Evolutionary conservation across 1,284 basidiomycete species (phyloP), one percentile per base, ranked within the genome.

Genomic region (Ustilago esculenta): DNA sequence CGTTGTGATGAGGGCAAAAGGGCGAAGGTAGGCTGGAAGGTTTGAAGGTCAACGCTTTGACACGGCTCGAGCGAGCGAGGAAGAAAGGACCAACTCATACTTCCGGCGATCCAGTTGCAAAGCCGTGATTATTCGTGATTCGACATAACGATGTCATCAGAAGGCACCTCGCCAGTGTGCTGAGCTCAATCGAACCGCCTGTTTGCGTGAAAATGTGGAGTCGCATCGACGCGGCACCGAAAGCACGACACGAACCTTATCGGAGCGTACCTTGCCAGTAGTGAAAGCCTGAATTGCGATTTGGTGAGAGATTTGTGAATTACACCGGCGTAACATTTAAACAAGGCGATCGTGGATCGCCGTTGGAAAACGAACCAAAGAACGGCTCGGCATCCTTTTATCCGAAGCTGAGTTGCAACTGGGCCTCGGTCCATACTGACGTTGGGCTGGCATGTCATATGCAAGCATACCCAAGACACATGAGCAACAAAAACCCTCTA

Each of bases 31-130:
- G 18, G 27, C 3, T 12, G 20, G 29, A 32, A 29, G 27, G 27
- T 29, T 29, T 6, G 27, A 12, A 29, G 12, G 27, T 6, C 12
- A 6, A 29, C 20, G 37, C 37, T 23, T 40, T 23, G 40, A 40
- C 37, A 24, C 23, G 11, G 23, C 36, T 37, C 36, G n/a, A 20
- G 18, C 11, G 36, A 12, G n/a, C 18, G 36, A 40, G 37, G 23
- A 10, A 11, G 3, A 20, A 17, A 32, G 29, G 27, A 34, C 15
- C 25, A 20, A 23, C 7, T 9, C 8, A 15, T 18, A 4, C 20
- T 36, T 10, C 33, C 44, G 44, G 44, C 44, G 44, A 46, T 35
- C 36, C 44, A 30, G 14, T 30, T 46, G 44, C 33, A 46, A 46
- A 35, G 44, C 44, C 44, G 44, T 35, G 32, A 17, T 12, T 27